Evolutionary conservation across 176 grass and related monocot genomes (phyloP).

Genomic region (Oryza meridionalis): DNA sequence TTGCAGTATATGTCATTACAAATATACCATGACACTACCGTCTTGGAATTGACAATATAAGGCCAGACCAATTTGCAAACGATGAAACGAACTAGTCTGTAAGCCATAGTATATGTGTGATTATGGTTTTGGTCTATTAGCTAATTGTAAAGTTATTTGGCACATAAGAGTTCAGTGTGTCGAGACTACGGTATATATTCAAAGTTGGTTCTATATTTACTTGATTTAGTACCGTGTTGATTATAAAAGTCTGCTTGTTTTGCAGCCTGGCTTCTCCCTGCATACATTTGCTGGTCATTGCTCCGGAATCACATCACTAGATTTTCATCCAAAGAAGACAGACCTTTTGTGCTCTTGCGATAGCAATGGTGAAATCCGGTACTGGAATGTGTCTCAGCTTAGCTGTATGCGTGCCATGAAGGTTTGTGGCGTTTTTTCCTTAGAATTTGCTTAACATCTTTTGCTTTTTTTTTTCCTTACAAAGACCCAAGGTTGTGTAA

Average conservation of each 20-base stretch:
- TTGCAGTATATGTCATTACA: slow-evolving; percentile 15
- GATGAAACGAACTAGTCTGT: neutral
- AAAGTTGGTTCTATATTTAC: neutral
- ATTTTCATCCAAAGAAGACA: slow-evolving; percentile 98
- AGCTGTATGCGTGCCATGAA: slow-evolving; percentile 53
- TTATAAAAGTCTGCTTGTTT: slow-evolving; percentile 36
- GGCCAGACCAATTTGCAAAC: neutral
- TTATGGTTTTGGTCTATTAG: neutral
- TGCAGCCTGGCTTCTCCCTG: slow-evolving; percentile 84
- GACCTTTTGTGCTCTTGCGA: slow-evolving; percentile 97
- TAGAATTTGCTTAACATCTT: neutral
- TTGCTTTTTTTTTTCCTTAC: neutral
- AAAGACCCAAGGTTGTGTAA: neutral
- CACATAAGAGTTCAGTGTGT: slow-evolving; percentile 11
- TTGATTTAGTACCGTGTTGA: slow-evolving; percentile 13
- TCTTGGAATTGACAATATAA: neutral
- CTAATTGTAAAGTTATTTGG: neutral
- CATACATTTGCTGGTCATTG: slow-evolving; percentile 71
- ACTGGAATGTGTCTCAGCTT: slow-evolving; percentile 64
- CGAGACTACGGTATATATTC: neutral
- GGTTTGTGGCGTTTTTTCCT: slow-evolving; percentile 49
- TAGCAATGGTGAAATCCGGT: slow-evolving; percentile 82
- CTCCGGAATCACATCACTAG: slow-evolving; percentile 77
- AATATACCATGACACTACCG: neutral
- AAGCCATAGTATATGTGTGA: neutral